Conservation (phyloP, 371 early-diverging fungal species). For the Umbelopsis sp. region DNA sequence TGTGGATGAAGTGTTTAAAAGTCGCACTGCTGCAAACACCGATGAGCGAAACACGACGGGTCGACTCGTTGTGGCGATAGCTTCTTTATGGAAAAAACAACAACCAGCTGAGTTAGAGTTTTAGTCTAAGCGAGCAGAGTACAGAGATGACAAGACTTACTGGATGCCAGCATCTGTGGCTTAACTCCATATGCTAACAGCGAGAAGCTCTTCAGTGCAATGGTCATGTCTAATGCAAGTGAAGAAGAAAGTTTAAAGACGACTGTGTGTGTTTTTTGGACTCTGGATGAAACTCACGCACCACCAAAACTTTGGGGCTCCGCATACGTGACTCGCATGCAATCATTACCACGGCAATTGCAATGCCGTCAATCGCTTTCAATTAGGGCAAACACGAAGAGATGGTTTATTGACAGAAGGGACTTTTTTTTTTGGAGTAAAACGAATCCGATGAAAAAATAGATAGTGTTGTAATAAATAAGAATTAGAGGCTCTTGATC, state of each 20-base stretch:
- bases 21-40: neutral
- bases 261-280: neutral
- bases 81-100: neutral
- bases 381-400: no score
- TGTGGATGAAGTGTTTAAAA: slow-evolving; percentile 4
- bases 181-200: slow-evolving; percentile 4
- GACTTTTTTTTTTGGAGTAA: no score
- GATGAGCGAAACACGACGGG: slow-evolving; percentile 3
- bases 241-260: neutral
- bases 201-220: slow-evolving; percentile 4
- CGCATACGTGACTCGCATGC: neutral
- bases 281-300: slow-evolving; percentile 2
- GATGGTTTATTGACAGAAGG: no score
- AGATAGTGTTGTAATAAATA: neutral
- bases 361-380: no score
- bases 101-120: neutral
- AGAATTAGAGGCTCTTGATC: neutral
- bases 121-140: neutral
- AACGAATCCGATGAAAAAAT: no score
- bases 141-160: neutral
- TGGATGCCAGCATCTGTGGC: neutral
- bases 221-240: slow-evolving; percentile 9
- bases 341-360: neutral
- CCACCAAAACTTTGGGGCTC: neutral
- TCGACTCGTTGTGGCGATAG: neutral